phyloP scores from a whole-genome alignment of 768 basidiomycete genomes.

The Russula sp. region DNA sequence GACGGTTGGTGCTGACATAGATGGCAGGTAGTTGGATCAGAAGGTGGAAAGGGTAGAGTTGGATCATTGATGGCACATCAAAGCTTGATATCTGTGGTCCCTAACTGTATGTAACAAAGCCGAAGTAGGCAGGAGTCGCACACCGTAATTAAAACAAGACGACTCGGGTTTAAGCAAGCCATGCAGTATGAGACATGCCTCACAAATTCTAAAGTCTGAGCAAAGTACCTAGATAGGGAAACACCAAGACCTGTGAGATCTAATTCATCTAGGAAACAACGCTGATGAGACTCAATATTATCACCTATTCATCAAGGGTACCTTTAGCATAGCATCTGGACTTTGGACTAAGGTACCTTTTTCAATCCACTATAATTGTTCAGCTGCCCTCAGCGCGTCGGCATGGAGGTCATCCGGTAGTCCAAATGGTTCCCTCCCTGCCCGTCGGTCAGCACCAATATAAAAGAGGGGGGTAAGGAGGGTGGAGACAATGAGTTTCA shows the following conservation, averaged over 20 bases:
- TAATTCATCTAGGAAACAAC: neutral
- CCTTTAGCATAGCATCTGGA: neutral
- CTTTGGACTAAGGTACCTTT: constrained; percentile 7
- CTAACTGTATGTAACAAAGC: too few species aligned
- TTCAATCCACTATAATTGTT: constrained; percentile 46
- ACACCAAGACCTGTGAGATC: neutral
- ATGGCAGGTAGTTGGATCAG: too few species aligned
- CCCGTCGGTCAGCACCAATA: neutral
- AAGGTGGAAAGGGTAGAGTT: too few species aligned
- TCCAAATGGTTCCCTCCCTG: constrained; percentile 32
- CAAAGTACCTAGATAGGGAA: neutral
- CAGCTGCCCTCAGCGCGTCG: constrained; percentile 37
- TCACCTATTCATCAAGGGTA: neutral
- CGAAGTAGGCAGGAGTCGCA: too few species aligned
- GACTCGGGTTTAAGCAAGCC: too few species aligned
- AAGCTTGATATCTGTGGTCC: too few species aligned
- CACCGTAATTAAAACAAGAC: too few species aligned
- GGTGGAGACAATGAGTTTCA: neutral
- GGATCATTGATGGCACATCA: too few species aligned
- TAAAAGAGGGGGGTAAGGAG: neutral
- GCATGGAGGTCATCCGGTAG: constrained; percentile 40
- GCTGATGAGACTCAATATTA: neutral
- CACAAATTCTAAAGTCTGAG: neutral
- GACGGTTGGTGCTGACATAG: too few species aligned
- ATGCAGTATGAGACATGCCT: too few species aligned